Evolutionary conservation across 306 rosid genomes (phyloP).

Genomic region (Gastrolobium villosum): DNA sequence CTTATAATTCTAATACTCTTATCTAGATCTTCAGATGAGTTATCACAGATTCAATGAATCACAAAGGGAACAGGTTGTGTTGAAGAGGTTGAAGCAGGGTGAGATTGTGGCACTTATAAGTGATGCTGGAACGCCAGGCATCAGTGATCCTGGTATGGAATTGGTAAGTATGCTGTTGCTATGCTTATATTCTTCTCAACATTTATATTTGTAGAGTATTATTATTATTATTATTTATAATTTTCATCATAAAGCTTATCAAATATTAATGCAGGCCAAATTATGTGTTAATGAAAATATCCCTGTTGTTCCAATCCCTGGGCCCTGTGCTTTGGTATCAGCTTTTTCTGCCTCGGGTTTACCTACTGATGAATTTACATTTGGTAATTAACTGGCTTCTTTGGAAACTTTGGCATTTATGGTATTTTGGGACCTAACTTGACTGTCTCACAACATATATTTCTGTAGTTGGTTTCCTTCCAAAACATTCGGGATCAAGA

Average conservation of each 20-base stretch:
- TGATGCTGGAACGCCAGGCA: slow-evolving; percentile 95
- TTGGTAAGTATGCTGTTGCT: slow-evolving; percentile 66
- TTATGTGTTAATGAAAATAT: slow-evolving; percentile 79
- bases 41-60: slow-evolving; percentile 94
- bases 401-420: slow-evolving; percentile 13
- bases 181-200: background rate
- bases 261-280: slow-evolving; percentile 74
- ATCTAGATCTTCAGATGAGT: slow-evolving; percentile 71
- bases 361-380: slow-evolving; percentile 79
- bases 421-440: slow-evolving; percentile 28
- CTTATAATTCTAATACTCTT: slow-evolving; percentile 46
- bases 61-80: slow-evolving; percentile 83
- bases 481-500: slow-evolving; percentile 80
- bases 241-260: slow-evolving; percentile 10
- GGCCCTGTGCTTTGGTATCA: slow-evolving; percentile 90
- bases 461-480: slow-evolving; percentile 84
- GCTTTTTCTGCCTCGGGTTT: slow-evolving; percentile 94
- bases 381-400: slow-evolving; percentile 64
- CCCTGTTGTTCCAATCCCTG: slow-evolving; percentile 87
- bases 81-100: slow-evolving; percentile 86
- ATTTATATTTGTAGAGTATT: background rate
- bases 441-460: slow-evolving; percentile 17
- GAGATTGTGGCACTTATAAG: slow-evolving; percentile 86
- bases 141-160: slow-evolving; percentile 92
- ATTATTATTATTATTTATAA: background rate